Evolutionary conservation across 1,284 basidiomycete species (phyloP), one percentile per base, ranked within the genome.

Genomic region (Cryptococcus sp.): DNA sequence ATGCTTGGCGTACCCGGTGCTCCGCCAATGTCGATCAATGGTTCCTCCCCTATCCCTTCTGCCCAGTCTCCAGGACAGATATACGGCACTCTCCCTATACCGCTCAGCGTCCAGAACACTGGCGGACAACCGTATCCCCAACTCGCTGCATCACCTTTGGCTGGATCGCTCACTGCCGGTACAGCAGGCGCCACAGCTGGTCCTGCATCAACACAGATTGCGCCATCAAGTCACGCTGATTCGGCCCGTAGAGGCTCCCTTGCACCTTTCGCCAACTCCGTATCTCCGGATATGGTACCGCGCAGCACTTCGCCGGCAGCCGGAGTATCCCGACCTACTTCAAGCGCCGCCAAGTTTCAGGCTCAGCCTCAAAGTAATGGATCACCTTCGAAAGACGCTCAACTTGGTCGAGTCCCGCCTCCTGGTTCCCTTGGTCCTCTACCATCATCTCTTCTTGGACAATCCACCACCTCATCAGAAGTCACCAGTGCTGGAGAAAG

Each of bases 131-230:
- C 57, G 20, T 62, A 53, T 31, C 65, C 57, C n/a, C 62, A 54
- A 31, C 56, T 72, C 11, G 70, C 69, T 7, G 70, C 73, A n/a
- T 77, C 76, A 0, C 74, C 73, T 1, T 63, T 77, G 4, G 74
- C 74, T 19, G 76, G 74, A 3, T 74, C 74, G 1, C 65, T 77
- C 4, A 68, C 71, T 11, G 53, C 61, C 7, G 70, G 70, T 17
- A 27, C 25, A 19, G 3, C n/a, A 19, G 11, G 41, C 38, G 13
- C 16, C 47, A 19, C 48, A 41, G 40, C 31, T 47, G 16, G 35
- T 17, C 15, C 23, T 53, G 25, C 27, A 27, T 17, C 50, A 59
- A 31, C 54, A 25, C 25, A 25, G 6, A 25, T 6, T 6, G 25
- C 25, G 10, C 5, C 31, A 10, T 13, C 31, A 35, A 13, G 31